A percentile compares a stretch with the other conserved stretches of the same genome.
These are phyloP conservation scores for Boeremia lycopersici DNA, from an alignment of 2,329 filamentous ascomycete species.

Conservation along the genomic window DNA sequence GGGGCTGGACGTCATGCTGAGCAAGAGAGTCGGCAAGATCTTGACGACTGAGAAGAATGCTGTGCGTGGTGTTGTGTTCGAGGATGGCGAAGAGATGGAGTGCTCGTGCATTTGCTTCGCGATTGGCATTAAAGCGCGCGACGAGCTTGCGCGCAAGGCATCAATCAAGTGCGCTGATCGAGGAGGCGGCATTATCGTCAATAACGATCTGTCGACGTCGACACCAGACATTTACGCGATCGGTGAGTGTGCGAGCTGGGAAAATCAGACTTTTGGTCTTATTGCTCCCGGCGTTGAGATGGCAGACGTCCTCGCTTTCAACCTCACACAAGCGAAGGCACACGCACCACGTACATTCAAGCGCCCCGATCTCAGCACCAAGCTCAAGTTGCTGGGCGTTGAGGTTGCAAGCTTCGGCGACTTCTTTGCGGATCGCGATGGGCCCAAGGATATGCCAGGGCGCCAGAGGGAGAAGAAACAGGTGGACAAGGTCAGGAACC, in stretches of 20 bases:
- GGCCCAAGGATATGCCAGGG: conserved; percentile 74
- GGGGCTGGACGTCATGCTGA: conserved; percentile 79
- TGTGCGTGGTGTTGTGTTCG: conserved; percentile 76
- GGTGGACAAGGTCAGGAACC: conserved; percentile 54
- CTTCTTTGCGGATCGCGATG: conserved; percentile 88
- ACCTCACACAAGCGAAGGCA: conserved; percentile 80
- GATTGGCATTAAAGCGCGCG: conserved; percentile 81
- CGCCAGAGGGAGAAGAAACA: conserved; percentile 57
- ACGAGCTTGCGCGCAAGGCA: conserved; percentile 73
- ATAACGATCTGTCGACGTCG: conserved; percentile 71
- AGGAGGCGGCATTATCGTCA: conserved; percentile 77
- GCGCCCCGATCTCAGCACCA: conserved; percentile 85
- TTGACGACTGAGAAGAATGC: conserved; percentile 69
- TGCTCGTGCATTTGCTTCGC: conserved; percentile 88
- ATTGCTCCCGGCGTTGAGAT: conserved; percentile 91
- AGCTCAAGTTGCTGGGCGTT: conserved; percentile 86
- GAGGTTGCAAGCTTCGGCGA: conserved; percentile 94
- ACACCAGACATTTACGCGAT: conserved; percentile 79
- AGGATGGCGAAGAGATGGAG: conserved; percentile 77
- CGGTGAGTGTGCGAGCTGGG: conserved; percentile 90
- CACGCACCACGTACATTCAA: conserved; percentile 75
- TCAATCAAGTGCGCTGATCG: conserved; percentile 75
- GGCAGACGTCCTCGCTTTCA: conserved; percentile 90
- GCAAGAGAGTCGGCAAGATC: conserved; percentile 75
- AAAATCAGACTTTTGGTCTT: conserved; percentile 83